phyloP scores from a whole-genome alignment of 352 stramenopile genomes.

The Phytopythium vexans region DNA sequence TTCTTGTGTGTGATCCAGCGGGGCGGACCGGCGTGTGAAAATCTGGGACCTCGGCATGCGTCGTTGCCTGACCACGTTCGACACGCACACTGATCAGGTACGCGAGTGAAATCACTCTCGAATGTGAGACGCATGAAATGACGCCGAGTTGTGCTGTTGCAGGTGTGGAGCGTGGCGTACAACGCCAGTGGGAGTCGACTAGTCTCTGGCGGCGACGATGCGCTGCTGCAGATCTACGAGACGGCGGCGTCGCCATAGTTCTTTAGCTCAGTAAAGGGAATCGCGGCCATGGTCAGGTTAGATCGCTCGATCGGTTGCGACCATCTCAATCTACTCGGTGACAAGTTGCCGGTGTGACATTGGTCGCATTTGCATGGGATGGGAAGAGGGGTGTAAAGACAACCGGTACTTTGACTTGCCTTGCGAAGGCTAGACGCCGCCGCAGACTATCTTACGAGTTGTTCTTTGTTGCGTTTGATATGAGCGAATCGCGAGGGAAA shows the following conservation, averaged over 20 bases:
- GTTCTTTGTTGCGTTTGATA: too few species aligned
- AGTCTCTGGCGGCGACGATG: constrained; percentile 88
- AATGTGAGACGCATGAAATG: constrained; percentile 1
- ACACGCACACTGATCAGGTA: constrained; percentile 89
- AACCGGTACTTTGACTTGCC: too few species aligned
- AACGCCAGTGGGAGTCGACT: constrained; percentile 79
- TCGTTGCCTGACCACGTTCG: constrained; percentile 87
- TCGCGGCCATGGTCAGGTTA: too few species aligned
- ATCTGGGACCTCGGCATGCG: constrained; percentile 89
- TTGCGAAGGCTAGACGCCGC: too few species aligned
- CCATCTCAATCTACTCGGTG: too few species aligned
- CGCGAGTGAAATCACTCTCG: neutral
- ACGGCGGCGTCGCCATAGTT: constrained; percentile 41
- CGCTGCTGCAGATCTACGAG: constrained; percentile 88
- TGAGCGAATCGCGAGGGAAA: too few species aligned
- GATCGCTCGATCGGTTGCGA: too few species aligned
- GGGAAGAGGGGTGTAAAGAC: too few species aligned
- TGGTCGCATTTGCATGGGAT: too few species aligned
- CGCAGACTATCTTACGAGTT: too few species aligned
- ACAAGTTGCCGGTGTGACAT: too few species aligned
- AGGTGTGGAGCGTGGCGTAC: constrained; percentile 92
- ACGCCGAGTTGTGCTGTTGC: constrained; percentile 7
- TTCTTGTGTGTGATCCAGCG: constrained; percentile 28
- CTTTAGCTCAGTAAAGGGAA: too few species aligned
- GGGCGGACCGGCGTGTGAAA: constrained; percentile 88